These are phyloP conservation scores for Chaetomium strumarium DNA, from an alignment of 2,329 filamentous ascomycete genomes.

Conservation along the genomic window DNA sequence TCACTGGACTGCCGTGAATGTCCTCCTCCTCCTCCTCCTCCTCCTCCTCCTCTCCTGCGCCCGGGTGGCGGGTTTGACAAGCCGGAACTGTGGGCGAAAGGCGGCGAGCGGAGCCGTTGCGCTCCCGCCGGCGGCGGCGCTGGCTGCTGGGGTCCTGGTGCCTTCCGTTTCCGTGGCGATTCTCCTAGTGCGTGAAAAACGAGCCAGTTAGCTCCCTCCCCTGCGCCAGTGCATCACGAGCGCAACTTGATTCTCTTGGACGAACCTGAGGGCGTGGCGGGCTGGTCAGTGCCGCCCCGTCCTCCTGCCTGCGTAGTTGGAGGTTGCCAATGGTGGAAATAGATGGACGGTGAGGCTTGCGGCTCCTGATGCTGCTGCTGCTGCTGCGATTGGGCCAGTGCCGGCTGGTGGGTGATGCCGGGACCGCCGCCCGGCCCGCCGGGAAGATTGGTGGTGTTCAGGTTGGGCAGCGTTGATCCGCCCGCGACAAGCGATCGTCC, in stretches of 20 bases:
- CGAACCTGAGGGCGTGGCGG: slow-evolving; percentile 70
- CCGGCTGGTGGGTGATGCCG: slow-evolving; percentile 44
- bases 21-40: slow-evolving; percentile 44
- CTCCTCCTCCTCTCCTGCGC: slow-evolving; percentile 45
- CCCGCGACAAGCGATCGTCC: slow-evolving; percentile 33
- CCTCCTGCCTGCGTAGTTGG: slow-evolving; percentile 60
- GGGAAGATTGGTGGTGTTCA: slow-evolving; percentile 43
- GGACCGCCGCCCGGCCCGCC: slow-evolving; percentile 32
- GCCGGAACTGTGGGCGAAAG: slow-evolving; percentile 49
- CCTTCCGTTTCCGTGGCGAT: slow-evolving; percentile 82
- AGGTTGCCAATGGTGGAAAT: slow-evolving; percentile 91
- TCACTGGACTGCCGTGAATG: slow-evolving; percentile 63
- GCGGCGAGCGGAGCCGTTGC: slow-evolving; percentile 46
- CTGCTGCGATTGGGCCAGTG: slow-evolving; percentile 48
- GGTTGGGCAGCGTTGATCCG: slow-evolving; percentile 36
- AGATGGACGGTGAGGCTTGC: slow-evolving; percentile 67
- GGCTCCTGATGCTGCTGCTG: slow-evolving; percentile 48
- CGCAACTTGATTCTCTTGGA: slow-evolving; percentile 48
- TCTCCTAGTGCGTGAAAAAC: slow-evolving; percentile 58
- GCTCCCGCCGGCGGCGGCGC: slow-evolving; percentile 42
- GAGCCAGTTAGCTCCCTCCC: slow-evolving; percentile 36
- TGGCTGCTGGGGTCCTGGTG: slow-evolving; percentile 48
- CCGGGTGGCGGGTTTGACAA: slow-evolving; percentile 47
- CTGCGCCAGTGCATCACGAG: slow-evolving; percentile 39
- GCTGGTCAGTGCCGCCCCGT: slow-evolving; percentile 53